Conservation (phyloP, 257 asterid genomes). For the Petunia secreta region DNA sequence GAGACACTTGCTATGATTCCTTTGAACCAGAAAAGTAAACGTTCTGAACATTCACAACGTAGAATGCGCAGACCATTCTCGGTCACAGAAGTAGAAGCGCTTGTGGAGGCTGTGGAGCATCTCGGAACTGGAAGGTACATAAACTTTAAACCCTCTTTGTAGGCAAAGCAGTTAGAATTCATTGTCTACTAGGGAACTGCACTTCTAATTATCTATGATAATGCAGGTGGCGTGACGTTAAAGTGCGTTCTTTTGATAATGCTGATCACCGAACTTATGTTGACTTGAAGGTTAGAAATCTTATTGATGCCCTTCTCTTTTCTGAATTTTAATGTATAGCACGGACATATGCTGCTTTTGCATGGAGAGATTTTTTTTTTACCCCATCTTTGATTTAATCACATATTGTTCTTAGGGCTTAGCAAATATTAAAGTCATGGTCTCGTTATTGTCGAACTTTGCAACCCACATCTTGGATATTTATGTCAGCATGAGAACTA, state of each 20-base stretch:
- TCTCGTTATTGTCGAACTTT: neutral
- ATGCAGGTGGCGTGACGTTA: conserved; percentile 98
- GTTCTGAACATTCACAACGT: conserved; percentile 76
- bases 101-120: conserved; percentile 93
- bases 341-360: neutral
- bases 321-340: neutral
- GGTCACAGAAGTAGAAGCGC: conserved; percentile 88
- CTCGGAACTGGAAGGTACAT: conserved; percentile 92
- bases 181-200: neutral
- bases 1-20: conserved; percentile 73
- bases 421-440: neutral
- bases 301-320: neutral
- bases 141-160: neutral
- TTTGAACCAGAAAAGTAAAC: conserved; percentile 59
- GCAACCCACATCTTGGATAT: neutral
- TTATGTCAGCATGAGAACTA: neutral
- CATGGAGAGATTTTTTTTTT: neutral
- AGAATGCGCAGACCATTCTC: conserved; percentile 95
- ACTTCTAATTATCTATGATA: neutral
- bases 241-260: conserved; percentile 81
- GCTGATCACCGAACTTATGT: conserved; percentile 96
- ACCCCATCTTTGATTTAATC: neutral
- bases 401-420: neutral
- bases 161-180: neutral
- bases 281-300: conserved; percentile 74